A percentile compares a stretch with the other conserved stretches of the same genome.
phyloP scores from a whole-genome alignment of 148 eudicot species.

The Rhododendron vialii region DNA sequence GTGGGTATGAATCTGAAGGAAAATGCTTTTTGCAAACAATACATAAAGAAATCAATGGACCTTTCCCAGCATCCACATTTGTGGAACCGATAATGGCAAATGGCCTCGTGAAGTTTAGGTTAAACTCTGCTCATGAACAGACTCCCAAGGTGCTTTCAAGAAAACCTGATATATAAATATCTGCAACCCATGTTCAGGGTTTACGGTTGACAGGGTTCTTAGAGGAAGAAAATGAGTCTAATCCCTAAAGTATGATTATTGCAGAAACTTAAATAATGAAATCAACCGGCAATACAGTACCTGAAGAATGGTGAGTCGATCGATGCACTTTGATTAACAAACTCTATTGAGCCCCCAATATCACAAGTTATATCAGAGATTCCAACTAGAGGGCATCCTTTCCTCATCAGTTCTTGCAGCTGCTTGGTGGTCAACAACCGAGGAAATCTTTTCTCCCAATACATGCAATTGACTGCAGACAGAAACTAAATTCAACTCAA shows the following conservation, averaged over 20 bases:
- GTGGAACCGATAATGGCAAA: neutral
- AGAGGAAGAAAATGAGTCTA: neutral
- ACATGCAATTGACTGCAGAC: conserved; percentile 91
- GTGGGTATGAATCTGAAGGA: neutral
- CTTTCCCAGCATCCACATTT: neutral
- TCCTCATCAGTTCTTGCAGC: conserved; percentile 59
- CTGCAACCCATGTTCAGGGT: neutral
- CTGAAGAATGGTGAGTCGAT: conserved; percentile 95
- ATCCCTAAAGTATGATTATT: neutral
- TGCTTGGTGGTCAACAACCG: conserved; percentile 72
- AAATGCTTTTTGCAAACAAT: neutral
- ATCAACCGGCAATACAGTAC: conserved; percentile 28
- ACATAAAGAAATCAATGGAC: neutral
- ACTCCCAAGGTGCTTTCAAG: neutral
- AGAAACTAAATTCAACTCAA: conserved; percentile 6
- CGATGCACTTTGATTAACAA: conserved; percentile 70
- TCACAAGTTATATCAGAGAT: conserved; percentile 96
- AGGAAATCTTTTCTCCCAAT: conserved; percentile 97
- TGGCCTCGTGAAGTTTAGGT: neutral
- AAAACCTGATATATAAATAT: neutral
- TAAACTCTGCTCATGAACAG: neutral
- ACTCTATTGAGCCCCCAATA: conserved; percentile 92
- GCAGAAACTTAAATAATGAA: neutral
- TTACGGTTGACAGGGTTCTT: neutral
- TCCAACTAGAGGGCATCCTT: conserved; percentile 76